phyloP scores from a whole-genome alignment of 495 filamentous ascomycete genomes.

The Eremomyces bilateralis region DNA sequence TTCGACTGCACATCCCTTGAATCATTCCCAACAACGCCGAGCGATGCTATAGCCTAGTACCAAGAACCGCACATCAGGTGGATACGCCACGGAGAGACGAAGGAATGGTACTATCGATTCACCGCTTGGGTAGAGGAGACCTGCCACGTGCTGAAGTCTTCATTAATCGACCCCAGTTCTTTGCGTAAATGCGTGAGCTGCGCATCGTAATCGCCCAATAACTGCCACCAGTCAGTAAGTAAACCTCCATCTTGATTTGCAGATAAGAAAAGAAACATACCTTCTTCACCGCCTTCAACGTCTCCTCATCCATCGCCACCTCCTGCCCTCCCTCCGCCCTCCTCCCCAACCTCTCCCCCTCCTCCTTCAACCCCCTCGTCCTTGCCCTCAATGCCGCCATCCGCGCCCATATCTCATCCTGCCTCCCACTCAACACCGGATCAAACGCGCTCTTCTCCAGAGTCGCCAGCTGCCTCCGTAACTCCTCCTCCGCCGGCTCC shows the following conservation, averaged over 20 bases:
- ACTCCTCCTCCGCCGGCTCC: constrained; percentile 71
- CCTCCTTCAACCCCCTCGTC: constrained; percentile 52
- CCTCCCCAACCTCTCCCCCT: constrained; percentile 46
- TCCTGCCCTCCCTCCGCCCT: constrained; percentile 21
- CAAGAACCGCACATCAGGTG: no score
- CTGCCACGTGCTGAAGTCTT: constrained; percentile 61
- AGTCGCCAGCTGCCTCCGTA: constrained; percentile 60
- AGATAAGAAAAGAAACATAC: constrained; percentile 24
- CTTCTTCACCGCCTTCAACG: constrained; percentile 65
- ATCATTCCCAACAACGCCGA: no score
- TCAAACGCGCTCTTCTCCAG: constrained; percentile 63
- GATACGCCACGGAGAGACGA: no score
- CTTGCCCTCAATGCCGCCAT: constrained; percentile 70
- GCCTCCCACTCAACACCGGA: constrained; percentile 57
- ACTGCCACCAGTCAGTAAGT: constrained; percentile 30
- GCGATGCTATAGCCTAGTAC: no score
- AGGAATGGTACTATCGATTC: no score
- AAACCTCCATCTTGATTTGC: constrained; percentile 1
- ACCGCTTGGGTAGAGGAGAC: no score
- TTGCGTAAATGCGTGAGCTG: constrained; percentile 72
- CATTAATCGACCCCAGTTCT: constrained; percentile 55
- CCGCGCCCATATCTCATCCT: constrained; percentile 92
- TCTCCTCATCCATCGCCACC: constrained; percentile 47
- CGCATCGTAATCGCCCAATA: constrained; percentile 72
- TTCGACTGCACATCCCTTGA: no score